These are phyloP conservation scores for Planoprotostelium fungivorum DNA, from an alignment of 78 protist genomes.

Conservation along the genomic window DNA sequence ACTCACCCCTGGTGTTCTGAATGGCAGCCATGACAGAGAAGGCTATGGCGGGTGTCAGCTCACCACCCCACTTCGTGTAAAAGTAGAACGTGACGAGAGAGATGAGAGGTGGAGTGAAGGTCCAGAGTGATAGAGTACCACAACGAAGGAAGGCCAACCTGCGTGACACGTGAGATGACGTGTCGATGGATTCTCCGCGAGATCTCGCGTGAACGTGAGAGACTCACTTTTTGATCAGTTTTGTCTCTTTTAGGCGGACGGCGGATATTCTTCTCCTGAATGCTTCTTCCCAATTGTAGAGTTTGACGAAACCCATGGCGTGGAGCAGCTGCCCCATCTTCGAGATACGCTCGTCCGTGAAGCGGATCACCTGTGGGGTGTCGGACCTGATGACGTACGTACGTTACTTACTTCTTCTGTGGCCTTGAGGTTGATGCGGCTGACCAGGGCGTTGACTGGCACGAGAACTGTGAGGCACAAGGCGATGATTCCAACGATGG, in stretches of 20 bases:
- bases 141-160: slow-evolving; percentile 34
- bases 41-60: slow-evolving; percentile 68
- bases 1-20: slow-evolving; percentile 61
- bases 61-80: slow-evolving; percentile 22
- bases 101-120: slow-evolving; percentile 72
- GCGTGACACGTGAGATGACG: no score
- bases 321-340: background rate
- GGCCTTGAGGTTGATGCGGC: background rate
- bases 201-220: no score
- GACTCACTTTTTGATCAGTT: slow-evolving; percentile 8
- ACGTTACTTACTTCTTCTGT: background rate
- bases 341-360: background rate
- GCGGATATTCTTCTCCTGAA: slow-evolving; percentile 36
- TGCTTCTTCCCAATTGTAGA: slow-evolving; percentile 73
- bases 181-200: no score
- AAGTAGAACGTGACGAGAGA: slow-evolving; percentile 63
- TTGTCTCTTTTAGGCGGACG: slow-evolving; percentile 12
- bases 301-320: slow-evolving; percentile 44
- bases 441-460: background rate
- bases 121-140: slow-evolving; percentile 24
- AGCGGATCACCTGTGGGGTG: background rate
- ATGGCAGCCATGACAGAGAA: slow-evolving; percentile 82
- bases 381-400: background rate
- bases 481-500: background rate
- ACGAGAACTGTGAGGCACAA: background rate